Percentiles rank a stretch among this genome's conserved stretches.
Evolutionary conservation across 495 filamentous ascomycete genomes (phyloP).

Genomic region (Astrocystis sublimbata): DNA sequence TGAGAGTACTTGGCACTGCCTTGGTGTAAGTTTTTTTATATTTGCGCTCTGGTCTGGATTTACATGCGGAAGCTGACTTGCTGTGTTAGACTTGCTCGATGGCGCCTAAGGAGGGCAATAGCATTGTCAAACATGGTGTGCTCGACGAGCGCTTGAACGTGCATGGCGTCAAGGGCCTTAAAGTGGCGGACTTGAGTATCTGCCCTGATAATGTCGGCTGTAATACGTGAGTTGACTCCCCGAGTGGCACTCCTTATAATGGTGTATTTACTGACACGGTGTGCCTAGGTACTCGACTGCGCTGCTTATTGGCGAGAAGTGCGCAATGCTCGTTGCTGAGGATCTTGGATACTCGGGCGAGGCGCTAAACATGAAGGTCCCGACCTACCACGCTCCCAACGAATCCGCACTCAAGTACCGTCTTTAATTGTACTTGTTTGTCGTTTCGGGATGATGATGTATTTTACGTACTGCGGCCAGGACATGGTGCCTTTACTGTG

Average conservation of each 20-base stretch:
- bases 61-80: conserved; percentile 5
- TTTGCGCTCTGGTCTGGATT: not conserved
- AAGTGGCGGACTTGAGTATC: conserved; percentile 79
- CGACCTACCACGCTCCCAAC: conserved; percentile 60
- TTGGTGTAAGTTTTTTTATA: conserved; percentile 44
- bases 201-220: conserved; percentile 82
- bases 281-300: conserved; percentile 61
- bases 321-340: conserved; percentile 68
- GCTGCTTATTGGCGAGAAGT: conserved; percentile 83
- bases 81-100: conserved; percentile 70
- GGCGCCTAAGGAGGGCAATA: conserved; percentile 76
- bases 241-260: not conserved
- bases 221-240: conserved; percentile 60
- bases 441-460: not conserved
- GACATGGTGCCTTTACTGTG: not conserved
- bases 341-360: conserved; percentile 74
- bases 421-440: conserved; percentile 16
- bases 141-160: conserved; percentile 80
- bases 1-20: conserved; percentile 77
- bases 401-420: conserved; percentile 42
- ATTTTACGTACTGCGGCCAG: not conserved
- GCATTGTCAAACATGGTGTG: conserved; percentile 78
- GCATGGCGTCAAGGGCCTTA: conserved; percentile 76
- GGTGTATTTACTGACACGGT: not conserved
- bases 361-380: conserved; percentile 75